phyloP scores from a whole-genome alignment of 495 filamentous ascomycete species.

The Aspergillus nanangensis region DNA sequence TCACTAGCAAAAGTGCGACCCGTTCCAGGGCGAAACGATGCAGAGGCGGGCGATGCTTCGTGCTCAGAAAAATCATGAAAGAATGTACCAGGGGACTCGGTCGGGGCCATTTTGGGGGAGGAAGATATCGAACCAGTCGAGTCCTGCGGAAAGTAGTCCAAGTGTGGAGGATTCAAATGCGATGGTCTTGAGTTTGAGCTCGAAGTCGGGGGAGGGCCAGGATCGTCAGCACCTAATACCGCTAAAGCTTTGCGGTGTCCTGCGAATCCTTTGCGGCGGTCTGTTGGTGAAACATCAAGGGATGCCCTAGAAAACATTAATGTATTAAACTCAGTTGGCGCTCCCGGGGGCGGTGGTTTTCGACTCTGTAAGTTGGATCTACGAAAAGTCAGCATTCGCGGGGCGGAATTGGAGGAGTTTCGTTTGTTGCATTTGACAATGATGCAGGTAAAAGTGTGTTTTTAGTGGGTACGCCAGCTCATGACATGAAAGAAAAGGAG shows the following conservation, averaged over 20 bases:
- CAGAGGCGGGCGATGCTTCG: constrained; percentile 56
- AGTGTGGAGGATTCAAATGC: constrained; percentile 20
- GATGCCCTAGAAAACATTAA: constrained; percentile 42
- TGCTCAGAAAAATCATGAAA: constrained; percentile 40
- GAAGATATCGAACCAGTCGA: constrained; percentile 35
- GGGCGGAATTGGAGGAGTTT: neutral
- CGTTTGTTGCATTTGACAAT: too few species aligned
- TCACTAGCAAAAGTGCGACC: constrained; percentile 59
- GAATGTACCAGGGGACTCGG: constrained; percentile 35
- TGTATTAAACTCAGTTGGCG: constrained; percentile 29
- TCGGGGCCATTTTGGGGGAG: constrained; percentile 23
- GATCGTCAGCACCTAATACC: constrained; percentile 28
- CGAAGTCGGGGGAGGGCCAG: constrained; percentile 19
- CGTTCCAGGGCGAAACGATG: constrained; percentile 60
- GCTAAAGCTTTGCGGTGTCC: constrained; percentile 37
- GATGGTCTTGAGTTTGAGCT: constrained; percentile 24
- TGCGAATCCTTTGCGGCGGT: constrained; percentile 37
- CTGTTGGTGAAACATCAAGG: constrained; percentile 40
- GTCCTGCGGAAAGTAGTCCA: constrained; percentile 26
- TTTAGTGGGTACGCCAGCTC: too few species aligned
- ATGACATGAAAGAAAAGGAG: too few species aligned
- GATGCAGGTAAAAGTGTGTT: too few species aligned
- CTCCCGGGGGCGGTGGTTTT: constrained; percentile 12
- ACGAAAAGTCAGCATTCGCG: constrained; percentile 2
- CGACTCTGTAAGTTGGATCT: constrained; percentile 22